A percentile compares a stretch with the other conserved stretches of the same genome.
phyloP scores from a whole-genome alignment of 2,329 filamentous ascomycete genomes.

The Xylariaceae sp. region DNA sequence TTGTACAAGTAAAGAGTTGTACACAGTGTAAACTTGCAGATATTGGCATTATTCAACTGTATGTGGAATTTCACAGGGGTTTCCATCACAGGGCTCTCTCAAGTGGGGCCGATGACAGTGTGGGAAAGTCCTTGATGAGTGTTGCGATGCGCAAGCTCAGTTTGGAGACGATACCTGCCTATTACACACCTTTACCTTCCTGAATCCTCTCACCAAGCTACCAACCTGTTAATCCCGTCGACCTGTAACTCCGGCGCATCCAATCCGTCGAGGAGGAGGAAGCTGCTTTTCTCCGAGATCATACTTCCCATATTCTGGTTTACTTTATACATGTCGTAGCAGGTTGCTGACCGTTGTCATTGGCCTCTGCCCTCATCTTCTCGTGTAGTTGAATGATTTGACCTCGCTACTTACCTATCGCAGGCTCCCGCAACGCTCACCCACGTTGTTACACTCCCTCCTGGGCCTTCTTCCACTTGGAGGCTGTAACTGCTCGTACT shows the following conservation, averaged over 20 bases:
- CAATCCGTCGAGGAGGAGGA: too few species aligned
- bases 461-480: too few species aligned
- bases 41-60: background rate
- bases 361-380: constrained; percentile 1
- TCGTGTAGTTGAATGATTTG: constrained; percentile 3
- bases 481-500: too few species aligned
- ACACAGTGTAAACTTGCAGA: too few species aligned
- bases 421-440: too few species aligned
- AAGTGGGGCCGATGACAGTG: constrained; percentile 4
- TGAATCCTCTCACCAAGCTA: constrained; percentile 4
- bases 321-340: too few species aligned
- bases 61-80: background rate
- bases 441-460: too few species aligned
- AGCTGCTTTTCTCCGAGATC: too few species aligned
- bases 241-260: background rate
- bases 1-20: too few species aligned
- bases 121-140: constrained; percentile 2
- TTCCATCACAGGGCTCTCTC: background rate
- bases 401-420: too few species aligned
- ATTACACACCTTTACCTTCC: constrained; percentile 5
- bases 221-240: constrained; percentile 1
- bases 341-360: too few species aligned
- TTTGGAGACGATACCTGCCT: constrained; percentile 10
- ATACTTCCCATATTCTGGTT: too few species aligned
- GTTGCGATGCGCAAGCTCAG: constrained; percentile 12